These are phyloP conservation scores for Emergomyces orientalis DNA, from an alignment of 2,329 filamentous ascomycete species.

Conservation along the genomic window DNA sequence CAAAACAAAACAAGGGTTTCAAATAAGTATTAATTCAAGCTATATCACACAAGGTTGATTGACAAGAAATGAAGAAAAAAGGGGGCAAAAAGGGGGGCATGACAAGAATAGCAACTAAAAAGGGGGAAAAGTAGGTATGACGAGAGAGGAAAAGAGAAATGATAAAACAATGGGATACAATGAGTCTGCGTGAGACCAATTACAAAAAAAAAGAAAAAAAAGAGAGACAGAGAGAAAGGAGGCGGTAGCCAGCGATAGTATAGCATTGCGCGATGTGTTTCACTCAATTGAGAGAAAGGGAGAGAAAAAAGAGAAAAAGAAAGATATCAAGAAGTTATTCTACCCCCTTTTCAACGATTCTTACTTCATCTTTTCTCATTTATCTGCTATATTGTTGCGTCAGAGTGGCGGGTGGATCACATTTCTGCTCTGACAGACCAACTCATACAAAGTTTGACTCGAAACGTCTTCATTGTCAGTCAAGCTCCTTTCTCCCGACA, in stretches of 20 bases:
- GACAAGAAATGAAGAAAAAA: no score
- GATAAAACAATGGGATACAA: no score
- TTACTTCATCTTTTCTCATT: background rate
- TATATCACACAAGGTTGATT: no score
- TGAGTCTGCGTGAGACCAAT: background rate
- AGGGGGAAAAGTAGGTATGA: no score
- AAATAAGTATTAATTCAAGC: no score
- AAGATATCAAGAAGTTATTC: background rate
- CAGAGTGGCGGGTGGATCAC: background rate
- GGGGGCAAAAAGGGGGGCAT: no score
- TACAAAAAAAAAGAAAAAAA: background rate
- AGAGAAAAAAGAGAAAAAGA: background rate
- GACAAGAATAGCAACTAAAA: no score
- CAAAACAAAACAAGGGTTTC: background rate
- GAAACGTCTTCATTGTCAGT: background rate
- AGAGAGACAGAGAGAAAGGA: background rate
- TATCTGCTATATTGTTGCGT: background rate
- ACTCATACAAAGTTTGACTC: background rate
- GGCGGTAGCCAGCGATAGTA: no score
- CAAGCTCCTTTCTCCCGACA: background rate
- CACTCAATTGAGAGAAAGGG: background rate
- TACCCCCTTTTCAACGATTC: background rate
- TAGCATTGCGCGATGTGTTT: no score
- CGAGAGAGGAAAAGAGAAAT: no score
- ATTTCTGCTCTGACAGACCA: background rate